Percentiles rank a stretch among this genome's conserved stretches.
Conservation (phyloP, 345 rosid genomes). For the Aquilaria malaccensis region DNA sequence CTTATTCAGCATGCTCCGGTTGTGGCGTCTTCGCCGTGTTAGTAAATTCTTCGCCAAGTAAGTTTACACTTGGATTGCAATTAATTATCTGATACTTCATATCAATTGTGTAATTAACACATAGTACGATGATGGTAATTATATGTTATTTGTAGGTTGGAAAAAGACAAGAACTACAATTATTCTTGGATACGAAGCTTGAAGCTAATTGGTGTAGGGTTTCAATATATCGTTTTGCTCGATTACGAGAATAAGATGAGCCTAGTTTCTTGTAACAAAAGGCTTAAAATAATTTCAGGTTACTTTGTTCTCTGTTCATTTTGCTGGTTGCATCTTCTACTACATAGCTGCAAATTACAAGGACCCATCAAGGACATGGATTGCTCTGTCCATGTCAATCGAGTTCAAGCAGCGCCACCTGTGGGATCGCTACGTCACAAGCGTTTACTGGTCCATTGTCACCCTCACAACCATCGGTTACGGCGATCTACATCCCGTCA, state of each 20-base stretch:
- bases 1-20: slow-evolving; percentile 69
- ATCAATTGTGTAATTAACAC: too few relatives aligned
- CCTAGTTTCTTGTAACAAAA: neutral
- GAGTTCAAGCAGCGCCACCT: slow-evolving; percentile 27
- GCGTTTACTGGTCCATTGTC: slow-evolving; percentile 80
- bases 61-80: neutral
- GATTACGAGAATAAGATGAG: neutral
- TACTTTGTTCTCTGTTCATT: slow-evolving; percentile 64
- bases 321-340: slow-evolving; percentile 69
- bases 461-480: slow-evolving; percentile 81
- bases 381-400: slow-evolving; percentile 33
- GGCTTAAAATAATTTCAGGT: slow-evolving; percentile 36
- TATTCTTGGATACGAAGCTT: slow-evolving; percentile 62
- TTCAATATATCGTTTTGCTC: neutral
- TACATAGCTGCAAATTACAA: slow-evolving; percentile 40
- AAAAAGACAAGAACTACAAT: slow-evolving; percentile 69
- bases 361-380: slow-evolving; percentile 51
- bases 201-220: slow-evolving; percentile 69
- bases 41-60: slow-evolving; percentile 55
- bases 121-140: too few relatives aligned
- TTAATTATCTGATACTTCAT: too few relatives aligned
- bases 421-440: slow-evolving; percentile 42
- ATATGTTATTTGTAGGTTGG: slow-evolving; percentile 39
- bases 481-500: slow-evolving; percentile 80
- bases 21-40: slow-evolving; percentile 92